Base-by-base conservation (phyloP, 192 early-diverging fungal genomes). In the Podila minutissima region DNA sequence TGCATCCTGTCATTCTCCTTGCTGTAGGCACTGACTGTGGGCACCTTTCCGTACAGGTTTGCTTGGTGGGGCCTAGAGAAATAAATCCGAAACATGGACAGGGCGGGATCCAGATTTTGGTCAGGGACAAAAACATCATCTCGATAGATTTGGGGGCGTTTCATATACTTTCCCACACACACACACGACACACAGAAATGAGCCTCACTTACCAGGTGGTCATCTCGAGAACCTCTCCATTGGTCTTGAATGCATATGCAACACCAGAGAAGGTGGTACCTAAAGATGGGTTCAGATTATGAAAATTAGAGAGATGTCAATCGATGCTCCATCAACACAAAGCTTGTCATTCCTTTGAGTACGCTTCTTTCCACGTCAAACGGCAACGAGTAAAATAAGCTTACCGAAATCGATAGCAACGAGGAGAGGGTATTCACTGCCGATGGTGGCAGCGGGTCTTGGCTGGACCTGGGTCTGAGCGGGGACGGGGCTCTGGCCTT, bases 341-440 rank as follows among this genome's bases (percentile, higher is more conserved):
- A 15, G 3, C 41, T 13, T 46, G 41, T 46, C 41, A 46, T 17
- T 46, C 15, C 35, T 35, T 5, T 35, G 33, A 37, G 0, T 11
- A 37, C 9, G 35, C 35, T 37, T 37, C 33, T 6, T 11, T 37
- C 9, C 35, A 37, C 35, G 35, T 46, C 41, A 46, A 46, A 46
- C 15, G 41, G 12, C 11, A 17, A 46, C 1, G 17, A 55, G 53
- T 6, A 9, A 55, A 24, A 53, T 53, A 55, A 55, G 3, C 53
- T 72, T 79, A 79, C 76, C 84, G 69, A 85, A 85, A 82, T 85
- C 84, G 60, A 85, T 85, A 41, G 84, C 81, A 17, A 85, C 74
- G 46, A 85, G 60, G 15, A 85, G 81, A 55, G 84, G 81, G 32
- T 85, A 85, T n/a, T 85, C 71, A 46, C 70, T 58, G 51, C 76